These are phyloP conservation scores for Silene coronaria DNA, from an alignment of 179 eudicot genomes.

Conservation along the genomic window DNA sequence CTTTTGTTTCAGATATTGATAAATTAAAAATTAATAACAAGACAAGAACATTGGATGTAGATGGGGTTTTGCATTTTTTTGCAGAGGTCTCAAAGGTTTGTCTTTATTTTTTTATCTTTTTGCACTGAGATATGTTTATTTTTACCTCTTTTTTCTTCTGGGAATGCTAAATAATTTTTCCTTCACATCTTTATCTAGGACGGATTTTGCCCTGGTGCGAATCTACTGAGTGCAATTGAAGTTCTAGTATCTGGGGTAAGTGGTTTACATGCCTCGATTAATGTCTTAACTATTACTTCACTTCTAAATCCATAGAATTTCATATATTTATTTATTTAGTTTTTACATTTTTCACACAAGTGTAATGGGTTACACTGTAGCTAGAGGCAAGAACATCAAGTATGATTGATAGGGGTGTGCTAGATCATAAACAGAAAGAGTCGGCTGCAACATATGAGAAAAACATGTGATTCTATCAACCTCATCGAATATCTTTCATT, in stretches of 20 bases:
- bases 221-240: constrained; percentile 77
- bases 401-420: not conserved
- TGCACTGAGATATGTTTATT: not conserved
- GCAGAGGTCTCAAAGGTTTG: constrained; percentile 74
- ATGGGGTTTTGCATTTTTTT: constrained; percentile 65
- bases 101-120: constrained; percentile 14
- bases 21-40: constrained; percentile 81
- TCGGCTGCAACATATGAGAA: not conserved
- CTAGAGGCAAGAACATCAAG: not conserved
- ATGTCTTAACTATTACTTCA: not conserved
- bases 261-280: constrained; percentile 7
- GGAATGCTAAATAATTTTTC: constrained; percentile 7
- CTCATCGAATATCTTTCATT: not conserved
- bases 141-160: not conserved
- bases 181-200: constrained; percentile 47
- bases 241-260: constrained; percentile 95
- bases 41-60: constrained; percentile 76
- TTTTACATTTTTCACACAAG: not conserved
- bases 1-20: constrained; percentile 95
- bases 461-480: not conserved
- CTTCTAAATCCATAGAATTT: not conserved
- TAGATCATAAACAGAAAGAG: not conserved
- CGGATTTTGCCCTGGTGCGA: constrained; percentile 74
- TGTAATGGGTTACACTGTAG: not conserved
- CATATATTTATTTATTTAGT: not conserved